Conservation (phyloP, 2,329 filamentous ascomycete genomes). For the Mycogone perniciosa region DNA sequence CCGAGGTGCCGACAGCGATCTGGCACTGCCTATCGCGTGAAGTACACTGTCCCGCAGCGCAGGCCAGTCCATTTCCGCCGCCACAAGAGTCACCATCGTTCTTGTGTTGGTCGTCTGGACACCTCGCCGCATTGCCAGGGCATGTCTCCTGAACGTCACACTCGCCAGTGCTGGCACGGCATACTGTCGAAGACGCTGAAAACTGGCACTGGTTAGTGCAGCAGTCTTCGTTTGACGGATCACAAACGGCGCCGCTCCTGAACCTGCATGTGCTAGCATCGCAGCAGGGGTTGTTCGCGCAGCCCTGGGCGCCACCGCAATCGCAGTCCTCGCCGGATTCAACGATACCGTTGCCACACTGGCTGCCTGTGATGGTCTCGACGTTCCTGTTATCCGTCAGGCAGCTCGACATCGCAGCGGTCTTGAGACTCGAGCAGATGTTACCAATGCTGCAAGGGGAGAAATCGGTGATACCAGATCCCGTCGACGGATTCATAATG, state of each 20-base stretch:
- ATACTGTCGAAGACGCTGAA: slow-evolving; percentile 62
- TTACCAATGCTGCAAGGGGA: slow-evolving; percentile 89
- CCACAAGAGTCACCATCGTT: slow-evolving; percentile 70
- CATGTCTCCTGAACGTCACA: slow-evolving; percentile 88
- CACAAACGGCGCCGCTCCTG: slow-evolving; percentile 67
- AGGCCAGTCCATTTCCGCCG: slow-evolving; percentile 60
- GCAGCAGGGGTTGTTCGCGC: slow-evolving; percentile 74
- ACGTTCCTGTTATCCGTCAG: slow-evolving; percentile 82
- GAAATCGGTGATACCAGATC: slow-evolving; percentile 65
- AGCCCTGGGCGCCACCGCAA: slow-evolving; percentile 72
- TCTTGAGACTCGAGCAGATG: slow-evolving; percentile 79
- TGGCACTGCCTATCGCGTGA: slow-evolving; percentile 85
- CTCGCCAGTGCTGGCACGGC: slow-evolving; percentile 67
- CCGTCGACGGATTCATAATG: slow-evolving; percentile 95
- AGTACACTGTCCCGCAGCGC: slow-evolving; percentile 91
- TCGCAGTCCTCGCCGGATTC: slow-evolving; percentile 93
- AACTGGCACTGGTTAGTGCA: slow-evolving; percentile 64
- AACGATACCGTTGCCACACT: slow-evolving; percentile 96
- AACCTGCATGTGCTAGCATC: slow-evolving; percentile 83
- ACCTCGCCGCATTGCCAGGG: slow-evolving; percentile 62
- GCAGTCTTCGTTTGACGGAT: slow-evolving; percentile 75
- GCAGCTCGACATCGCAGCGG: slow-evolving; percentile 69
- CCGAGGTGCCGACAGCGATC: slow-evolving; percentile 70
- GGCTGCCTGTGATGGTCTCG: slow-evolving; percentile 70
- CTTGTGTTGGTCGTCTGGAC: slow-evolving; percentile 65